These are phyloP conservation scores for Amphibolis antarctica DNA, from an alignment of 106 monocot species.

Conservation along the genomic window DNA sequence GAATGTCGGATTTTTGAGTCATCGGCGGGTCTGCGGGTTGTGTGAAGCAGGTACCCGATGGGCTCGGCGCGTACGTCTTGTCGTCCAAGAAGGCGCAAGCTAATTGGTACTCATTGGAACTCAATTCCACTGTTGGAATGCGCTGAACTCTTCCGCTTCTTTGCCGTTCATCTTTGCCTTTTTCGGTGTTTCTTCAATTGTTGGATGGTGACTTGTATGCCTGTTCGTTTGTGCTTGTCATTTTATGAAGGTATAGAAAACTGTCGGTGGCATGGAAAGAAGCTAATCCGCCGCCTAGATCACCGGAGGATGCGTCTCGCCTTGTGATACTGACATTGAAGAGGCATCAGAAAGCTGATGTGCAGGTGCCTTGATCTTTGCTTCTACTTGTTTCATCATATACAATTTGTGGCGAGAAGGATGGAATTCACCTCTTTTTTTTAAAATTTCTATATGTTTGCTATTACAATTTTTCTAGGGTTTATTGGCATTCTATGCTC, in stretches of 20 bases:
- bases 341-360: constrained; percentile 72
- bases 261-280: constrained; percentile 65
- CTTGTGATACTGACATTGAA: constrained; percentile 74
- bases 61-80: constrained; percentile 52
- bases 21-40: background rate
- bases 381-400: background rate
- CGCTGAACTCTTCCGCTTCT: background rate
- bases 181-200: background rate
- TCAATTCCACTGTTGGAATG: background rate
- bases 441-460: background rate
- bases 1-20: background rate
- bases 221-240: background rate
- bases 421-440: too few relatives aligned
- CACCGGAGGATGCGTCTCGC: constrained; percentile 51
- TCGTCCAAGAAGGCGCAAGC: constrained; percentile 82
- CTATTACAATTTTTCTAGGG: constrained; percentile 29
- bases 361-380: constrained; percentile 33
- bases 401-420: too few relatives aligned
- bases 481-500: constrained; percentile 66
- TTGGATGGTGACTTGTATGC: background rate
- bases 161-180: background rate
- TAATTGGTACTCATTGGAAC: constrained; percentile 49
- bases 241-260: constrained; percentile 53
- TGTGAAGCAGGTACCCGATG: constrained; percentile 58
- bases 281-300: constrained; percentile 62